Conservation (phyloP, 768 basidiomycete genomes). For the Tylopilus vinaceipallidus region DNA sequence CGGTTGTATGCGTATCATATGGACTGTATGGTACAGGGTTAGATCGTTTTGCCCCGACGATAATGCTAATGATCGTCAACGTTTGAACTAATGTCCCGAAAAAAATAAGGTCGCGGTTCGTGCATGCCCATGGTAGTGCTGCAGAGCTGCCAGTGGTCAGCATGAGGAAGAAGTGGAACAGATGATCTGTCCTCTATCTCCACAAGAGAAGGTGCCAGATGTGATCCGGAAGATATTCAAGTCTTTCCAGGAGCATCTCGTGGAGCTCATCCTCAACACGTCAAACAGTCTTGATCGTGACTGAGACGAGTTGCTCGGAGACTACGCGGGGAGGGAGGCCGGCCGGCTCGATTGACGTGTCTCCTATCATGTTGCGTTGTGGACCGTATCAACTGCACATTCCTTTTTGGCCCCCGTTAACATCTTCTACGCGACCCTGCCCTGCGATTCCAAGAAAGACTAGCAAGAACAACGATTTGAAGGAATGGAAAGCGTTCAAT, state of each 20-base stretch:
- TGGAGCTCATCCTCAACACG: neutral
- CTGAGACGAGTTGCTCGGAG: neutral
- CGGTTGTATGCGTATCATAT: no score
- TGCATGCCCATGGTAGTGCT: no score
- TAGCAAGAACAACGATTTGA: constrained; percentile 21
- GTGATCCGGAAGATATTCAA: neutral
- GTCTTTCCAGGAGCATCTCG: neutral
- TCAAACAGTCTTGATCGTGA: neutral
- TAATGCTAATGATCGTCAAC: no score
- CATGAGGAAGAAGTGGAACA: neutral
- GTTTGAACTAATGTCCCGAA: no score
- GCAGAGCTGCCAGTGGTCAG: no score
- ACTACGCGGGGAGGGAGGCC: neutral
- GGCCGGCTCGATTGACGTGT: constrained; percentile 20
- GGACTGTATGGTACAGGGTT: no score
- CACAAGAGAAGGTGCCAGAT: neutral
- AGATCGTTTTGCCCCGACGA: no score
- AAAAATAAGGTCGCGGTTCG: no score
- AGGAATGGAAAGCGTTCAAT: constrained; percentile 16
- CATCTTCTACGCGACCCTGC: constrained; percentile 17
- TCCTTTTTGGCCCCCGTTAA: constrained; percentile 8
- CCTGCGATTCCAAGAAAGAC: constrained; percentile 15
- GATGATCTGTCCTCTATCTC: neutral
- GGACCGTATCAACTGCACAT: neutral
- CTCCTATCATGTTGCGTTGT: neutral